phyloP scores from a whole-genome alignment of 208 protist species.

The Acanthamoeba rhysodes region DNA sequence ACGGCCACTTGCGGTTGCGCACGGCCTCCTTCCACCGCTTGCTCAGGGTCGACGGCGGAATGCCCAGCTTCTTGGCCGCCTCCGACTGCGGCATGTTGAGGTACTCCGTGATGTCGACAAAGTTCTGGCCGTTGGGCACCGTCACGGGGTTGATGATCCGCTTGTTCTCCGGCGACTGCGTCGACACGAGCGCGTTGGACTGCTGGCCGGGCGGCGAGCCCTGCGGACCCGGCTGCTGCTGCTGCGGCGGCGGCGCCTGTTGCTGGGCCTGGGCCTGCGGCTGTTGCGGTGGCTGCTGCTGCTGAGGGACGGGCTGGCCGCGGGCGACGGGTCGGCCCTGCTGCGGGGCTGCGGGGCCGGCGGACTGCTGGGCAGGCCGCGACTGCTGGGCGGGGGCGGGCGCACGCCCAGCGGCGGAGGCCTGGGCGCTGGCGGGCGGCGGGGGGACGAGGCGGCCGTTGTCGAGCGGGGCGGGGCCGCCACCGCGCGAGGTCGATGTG shows the following conservation, averaged over 20 bases:
- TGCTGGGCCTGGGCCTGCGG: constrained; percentile 7
- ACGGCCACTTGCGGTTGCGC: constrained; percentile 84
- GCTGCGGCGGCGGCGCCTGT: neutral
- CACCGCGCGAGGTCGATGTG: neutral
- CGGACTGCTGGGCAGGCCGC: neutral
- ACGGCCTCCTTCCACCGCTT: constrained; percentile 88
- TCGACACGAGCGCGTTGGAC: constrained; percentile 13
- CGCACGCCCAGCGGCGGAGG: neutral
- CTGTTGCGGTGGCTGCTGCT: neutral
- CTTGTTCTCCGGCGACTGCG: constrained; percentile 28
- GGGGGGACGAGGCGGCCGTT: neutral
- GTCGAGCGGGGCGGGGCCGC: neutral
- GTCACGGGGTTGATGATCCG: constrained; percentile 65
- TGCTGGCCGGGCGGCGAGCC: neutral
- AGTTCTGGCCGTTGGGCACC: constrained; percentile 75
- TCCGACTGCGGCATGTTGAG: constrained; percentile 83
- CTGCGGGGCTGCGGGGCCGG: neutral
- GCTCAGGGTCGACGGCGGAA: constrained; percentile 85
- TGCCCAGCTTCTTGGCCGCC: constrained; percentile 83
- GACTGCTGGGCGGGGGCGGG: neutral
- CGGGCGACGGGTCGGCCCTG: neutral
- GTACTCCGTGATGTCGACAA: constrained; percentile 86
- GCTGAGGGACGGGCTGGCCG: neutral
- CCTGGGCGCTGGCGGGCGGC: neutral
- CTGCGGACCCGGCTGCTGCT: neutral